Base-by-base conservation (phyloP, 2,329 filamentous ascomycete species). In the Lasiodiplodia gonubiensis region DNA sequence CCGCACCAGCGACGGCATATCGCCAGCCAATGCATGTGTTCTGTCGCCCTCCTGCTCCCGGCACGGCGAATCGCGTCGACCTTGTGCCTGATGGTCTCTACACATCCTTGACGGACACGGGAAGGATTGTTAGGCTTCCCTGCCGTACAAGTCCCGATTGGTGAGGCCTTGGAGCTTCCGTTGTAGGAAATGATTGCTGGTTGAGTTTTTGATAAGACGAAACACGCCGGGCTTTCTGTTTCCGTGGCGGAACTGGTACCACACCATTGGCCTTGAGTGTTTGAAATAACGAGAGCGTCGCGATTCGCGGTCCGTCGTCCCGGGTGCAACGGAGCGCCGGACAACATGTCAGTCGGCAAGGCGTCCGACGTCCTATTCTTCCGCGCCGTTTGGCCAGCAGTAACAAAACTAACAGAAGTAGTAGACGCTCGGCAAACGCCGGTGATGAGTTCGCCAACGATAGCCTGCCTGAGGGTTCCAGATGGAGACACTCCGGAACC, bases 161-260 rank as follows among this genome's bases (percentile, higher is more conserved):
- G 57, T 37, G 53, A 37, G 53, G 53, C 3, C 35, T 21, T 18
- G 11, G 59, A 63, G 59, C 59, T 63, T 63, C 59, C 59, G 14
- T 37, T 63, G 59, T 25, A n/a, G 59, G 59, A 51, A 63, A 25
- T 51, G 42, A 51, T 63, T 25, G 59, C 59, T 55, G 46, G 30
- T 8, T 37, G 25, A 35, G 23, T 14, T 51, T 30, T 35, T 37
- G 30, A 51, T 51, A 63, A 35, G 27, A 42, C 12, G 12, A 42
- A 42, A 12, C 35, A 23, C 37, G 21, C 57, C 42, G 59, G 42
- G 23, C 39, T 35, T 33, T 63, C 46, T 49, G 46, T 51, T 51
- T 63, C 59, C 30, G 59, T 46, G 59, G 37, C 46, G n/a, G 37
- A 23, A 21, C 18, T 39, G n/a, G 39, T 35, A 14, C 39, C 57